Evolutionary conservation across 1,284 basidiomycete species (phyloP).

Genomic region (Moniliella sp.): DNA sequence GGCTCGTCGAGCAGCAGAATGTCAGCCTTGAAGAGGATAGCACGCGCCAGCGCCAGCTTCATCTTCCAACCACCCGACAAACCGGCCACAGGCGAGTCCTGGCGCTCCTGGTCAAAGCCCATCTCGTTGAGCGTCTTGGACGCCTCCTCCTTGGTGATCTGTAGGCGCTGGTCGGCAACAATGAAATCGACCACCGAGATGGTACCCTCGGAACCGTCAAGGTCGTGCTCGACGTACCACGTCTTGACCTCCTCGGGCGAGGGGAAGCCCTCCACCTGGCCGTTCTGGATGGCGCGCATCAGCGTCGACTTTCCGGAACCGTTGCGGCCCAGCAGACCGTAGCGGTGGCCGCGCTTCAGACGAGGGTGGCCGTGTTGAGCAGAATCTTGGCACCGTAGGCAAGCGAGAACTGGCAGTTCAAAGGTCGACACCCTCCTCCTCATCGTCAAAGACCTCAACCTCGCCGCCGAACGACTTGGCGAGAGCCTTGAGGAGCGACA

Average conservation of each 20-base stretch:
- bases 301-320: slow-evolving; percentile 34
- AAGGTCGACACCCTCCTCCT: slow-evolving; percentile 34
- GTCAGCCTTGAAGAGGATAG: slow-evolving; percentile 34
- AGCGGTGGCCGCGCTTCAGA: slow-evolving; percentile 31
- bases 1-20: slow-evolving; percentile 33
- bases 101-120: slow-evolving; percentile 31
- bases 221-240: slow-evolving; percentile 35
- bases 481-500: slow-evolving; percentile 18
- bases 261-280: slow-evolving; percentile 34
- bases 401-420: slow-evolving; percentile 35
- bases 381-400: slow-evolving; percentile 35
- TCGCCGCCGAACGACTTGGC: slow-evolving; percentile 29
- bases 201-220: slow-evolving; percentile 32
- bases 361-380: slow-evolving; percentile 33
- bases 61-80: slow-evolving; percentile 35
- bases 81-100: slow-evolving; percentile 28
- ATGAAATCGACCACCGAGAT: slow-evolving; percentile 32
- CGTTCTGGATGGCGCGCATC: slow-evolving; percentile 34
- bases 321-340: slow-evolving; percentile 34
- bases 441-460: slow-evolving; percentile 33
- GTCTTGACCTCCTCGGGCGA: slow-evolving; percentile 33
- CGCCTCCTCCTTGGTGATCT: slow-evolving; percentile 20
- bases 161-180: slow-evolving; percentile 25
- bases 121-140: slow-evolving; percentile 24
- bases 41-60: slow-evolving; percentile 34